Evolutionary conservation across 495 filamentous ascomycete species (phyloP).

Genomic region (Chaetomium fimeti): DNA sequence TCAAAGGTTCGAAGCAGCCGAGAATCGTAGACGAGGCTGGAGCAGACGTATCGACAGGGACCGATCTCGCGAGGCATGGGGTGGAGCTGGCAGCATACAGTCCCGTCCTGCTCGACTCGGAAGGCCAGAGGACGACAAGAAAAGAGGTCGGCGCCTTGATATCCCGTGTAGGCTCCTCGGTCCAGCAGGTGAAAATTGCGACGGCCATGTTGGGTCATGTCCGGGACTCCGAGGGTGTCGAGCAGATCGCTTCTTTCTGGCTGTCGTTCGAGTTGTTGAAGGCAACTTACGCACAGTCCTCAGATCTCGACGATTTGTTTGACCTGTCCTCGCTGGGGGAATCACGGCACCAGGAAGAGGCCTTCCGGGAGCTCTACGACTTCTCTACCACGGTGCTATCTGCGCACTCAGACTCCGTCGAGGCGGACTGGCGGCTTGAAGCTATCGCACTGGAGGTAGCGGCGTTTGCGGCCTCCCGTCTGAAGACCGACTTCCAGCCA

Average conservation of each 20-base stretch:
- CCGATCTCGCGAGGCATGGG: constrained; percentile 29
- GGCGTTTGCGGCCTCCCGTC: constrained; percentile 66
- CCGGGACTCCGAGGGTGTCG: constrained; percentile 52
- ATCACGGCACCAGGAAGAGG: constrained; percentile 48
- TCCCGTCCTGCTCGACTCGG: constrained; percentile 61
- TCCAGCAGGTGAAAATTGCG: constrained; percentile 50
- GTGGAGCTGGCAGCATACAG: constrained; percentile 48
- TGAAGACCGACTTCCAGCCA: constrained; percentile 66
- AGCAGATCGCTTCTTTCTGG: constrained; percentile 75
- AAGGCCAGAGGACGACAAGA: constrained; percentile 64
- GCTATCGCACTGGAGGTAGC: constrained; percentile 74
- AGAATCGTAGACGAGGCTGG: constrained; percentile 29
- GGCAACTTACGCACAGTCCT: constrained; percentile 47
- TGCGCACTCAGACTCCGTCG: constrained; percentile 48
- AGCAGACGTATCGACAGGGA: constrained; percentile 26
- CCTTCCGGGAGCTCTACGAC: constrained; percentile 77
- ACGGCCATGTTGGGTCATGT: constrained; percentile 59
- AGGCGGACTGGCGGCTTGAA: constrained; percentile 65
- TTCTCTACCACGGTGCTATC: constrained; percentile 66
- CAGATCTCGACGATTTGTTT: constrained; percentile 66
- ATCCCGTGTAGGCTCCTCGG: constrained; percentile 44
- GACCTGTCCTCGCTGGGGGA: constrained; percentile 45
- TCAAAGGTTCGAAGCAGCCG: constrained; percentile 39
- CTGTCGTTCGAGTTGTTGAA: constrained; percentile 70
- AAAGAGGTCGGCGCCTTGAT: constrained; percentile 49